Evolutionary conservation across 225 moss, liverwort and hornwort genomes (phyloP).

Genomic region (Antitrichia curtipendula): DNA sequence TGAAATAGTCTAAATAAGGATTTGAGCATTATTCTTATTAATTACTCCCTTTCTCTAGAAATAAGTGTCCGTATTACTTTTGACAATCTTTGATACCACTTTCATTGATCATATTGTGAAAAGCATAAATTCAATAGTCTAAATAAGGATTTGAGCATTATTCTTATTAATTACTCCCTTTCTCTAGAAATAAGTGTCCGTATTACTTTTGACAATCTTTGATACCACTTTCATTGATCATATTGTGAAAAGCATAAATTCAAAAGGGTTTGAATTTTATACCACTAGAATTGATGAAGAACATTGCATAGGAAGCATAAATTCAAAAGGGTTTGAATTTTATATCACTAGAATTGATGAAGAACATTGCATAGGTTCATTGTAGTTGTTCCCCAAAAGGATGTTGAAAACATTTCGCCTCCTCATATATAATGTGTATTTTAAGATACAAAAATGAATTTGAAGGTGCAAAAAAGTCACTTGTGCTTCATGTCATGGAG

Average conservation of each 20-base stretch:
- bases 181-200: rapidly evolving
- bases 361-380: not conserved
- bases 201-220: not conserved
- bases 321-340: not conserved
- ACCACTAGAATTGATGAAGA: no score
- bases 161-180: not conserved
- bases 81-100: not conserved
- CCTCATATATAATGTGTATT: rapidly evolving
- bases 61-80: not conserved
- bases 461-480: no score
- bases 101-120: not conserved
- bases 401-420: not conserved
- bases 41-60: rapidly evolving
- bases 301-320: not conserved
- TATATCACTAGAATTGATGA: rapidly evolving
- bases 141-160: no score
- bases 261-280: no score
- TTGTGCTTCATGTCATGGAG: rapidly evolving
- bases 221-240: not conserved
- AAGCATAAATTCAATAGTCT: not conserved
- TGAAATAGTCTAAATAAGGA: not conserved
- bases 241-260: not conserved
- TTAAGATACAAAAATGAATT: not conserved
- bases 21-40: no score
- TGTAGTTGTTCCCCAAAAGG: no score